Base-by-base conservation (phyloP, 495 filamentous ascomycete genomes). In the Neurospora sp. region DNA sequence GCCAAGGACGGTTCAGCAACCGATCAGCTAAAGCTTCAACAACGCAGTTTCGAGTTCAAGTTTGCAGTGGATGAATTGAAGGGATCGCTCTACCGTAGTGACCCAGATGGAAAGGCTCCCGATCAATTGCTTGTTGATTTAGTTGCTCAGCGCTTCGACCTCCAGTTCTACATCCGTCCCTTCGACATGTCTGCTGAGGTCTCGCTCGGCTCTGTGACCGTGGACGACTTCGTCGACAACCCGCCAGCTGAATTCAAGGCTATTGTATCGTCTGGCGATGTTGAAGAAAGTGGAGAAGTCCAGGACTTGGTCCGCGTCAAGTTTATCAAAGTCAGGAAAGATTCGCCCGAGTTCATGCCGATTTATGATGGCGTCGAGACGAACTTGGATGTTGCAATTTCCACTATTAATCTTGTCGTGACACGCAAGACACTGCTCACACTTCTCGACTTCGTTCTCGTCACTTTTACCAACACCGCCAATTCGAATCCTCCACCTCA, bases 171-270 rank as follows among this genome's bases (percentile, higher is more conserved):
- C 76, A 88, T 96, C 74, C 87, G 93, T 20, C 93, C 93, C 1
- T 97, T 89, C 77, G 94, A 98, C 76, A 93, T 98, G 90, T 91
- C 90, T 38, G 94, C 94, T 8, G 93, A 97, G 76, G 92, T 98
- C 8, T 86, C 92, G 8, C 86, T 99, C 20, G 92, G 91, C 37
- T 94, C 93, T 1, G 80, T 99, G n/a, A 93, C 90, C 22, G 88
- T 99, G 41, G 96, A 98, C 75, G 96, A 99, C 78, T 92, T 97
- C 75, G 94, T 99, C 27, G 90, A 94, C 70, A 92, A 96, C 74
- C 93, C 94, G 0, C 83, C 91, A 2, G 92, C 96, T 22, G 95
- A 98, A 78, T 99, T 99, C 87, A 97, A 96, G 83, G 93, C 92
- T 65, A 96, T 99, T 69, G 86, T 99, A 16, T 97, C 94, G 1